Conservation (phyloP, 768 basidiomycete species). For the Boletales sp. region DNA sequence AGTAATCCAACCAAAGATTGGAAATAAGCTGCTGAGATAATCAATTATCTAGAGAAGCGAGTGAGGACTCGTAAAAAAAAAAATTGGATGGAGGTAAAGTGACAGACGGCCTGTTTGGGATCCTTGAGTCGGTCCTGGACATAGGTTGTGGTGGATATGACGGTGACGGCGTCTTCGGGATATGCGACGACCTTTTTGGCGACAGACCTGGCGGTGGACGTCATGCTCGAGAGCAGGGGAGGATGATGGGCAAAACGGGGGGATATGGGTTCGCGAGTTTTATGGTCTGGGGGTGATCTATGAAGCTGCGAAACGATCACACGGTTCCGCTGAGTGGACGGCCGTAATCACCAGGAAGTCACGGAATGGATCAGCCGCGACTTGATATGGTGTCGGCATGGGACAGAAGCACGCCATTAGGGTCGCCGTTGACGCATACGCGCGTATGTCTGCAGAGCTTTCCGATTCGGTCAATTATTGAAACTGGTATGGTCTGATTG, state of each 20-base stretch:
- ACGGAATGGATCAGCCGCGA: no score
- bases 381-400: slow-evolving; percentile 1
- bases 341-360: no score
- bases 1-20: slow-evolving; percentile 79
- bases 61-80: no score
- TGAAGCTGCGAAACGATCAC: no score
- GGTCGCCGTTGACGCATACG: no score
- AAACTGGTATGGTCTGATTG: no score
- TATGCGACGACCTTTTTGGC: slow-evolving; percentile 59
- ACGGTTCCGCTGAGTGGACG: no score
- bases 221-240: slow-evolving; percentile 28
- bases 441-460: no score
- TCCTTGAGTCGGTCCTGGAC: slow-evolving; percentile 36
- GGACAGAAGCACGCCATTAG: slow-evolving; percentile 22
- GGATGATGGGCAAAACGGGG: not conserved
- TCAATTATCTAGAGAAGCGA: slow-evolving; percentile 56
- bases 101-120: slow-evolving; percentile 51
- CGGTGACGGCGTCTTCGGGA: slow-evolving; percentile 56
- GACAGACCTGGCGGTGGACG: slow-evolving; percentile 39
- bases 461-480: no score
- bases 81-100: not conserved
- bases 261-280: no score
- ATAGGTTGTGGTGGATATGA: slow-evolving; percentile 60
- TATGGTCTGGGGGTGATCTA: no score
- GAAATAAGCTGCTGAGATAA: slow-evolving; percentile 77